Conservation (phyloP, 2,329 filamentous ascomycete genomes). For the Stagonosporopsis cucurbitacearum region DNA sequence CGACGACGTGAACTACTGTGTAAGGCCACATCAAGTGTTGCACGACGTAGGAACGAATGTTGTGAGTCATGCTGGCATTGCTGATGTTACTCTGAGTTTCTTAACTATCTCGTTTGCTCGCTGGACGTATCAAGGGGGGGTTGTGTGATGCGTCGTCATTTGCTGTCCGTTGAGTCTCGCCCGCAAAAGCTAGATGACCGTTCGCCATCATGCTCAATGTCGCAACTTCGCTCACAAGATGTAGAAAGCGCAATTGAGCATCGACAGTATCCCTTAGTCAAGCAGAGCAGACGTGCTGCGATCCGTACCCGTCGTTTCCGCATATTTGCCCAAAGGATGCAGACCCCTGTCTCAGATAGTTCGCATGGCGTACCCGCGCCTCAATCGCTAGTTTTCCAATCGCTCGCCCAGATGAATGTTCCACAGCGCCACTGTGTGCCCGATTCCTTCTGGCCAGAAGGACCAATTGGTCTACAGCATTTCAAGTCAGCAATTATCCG, state of each 20-base stretch:
- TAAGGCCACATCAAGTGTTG: background rate
- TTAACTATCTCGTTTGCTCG: background rate
- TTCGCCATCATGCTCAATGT: no score
- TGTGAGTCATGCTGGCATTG: background rate
- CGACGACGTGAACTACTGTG: background rate
- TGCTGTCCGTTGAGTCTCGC: background rate
- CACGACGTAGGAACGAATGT: background rate
- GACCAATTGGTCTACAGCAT: constrained; percentile 72
- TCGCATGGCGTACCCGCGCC: constrained; percentile 15
- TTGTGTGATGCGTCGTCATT: background rate
- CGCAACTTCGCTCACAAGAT: background rate
- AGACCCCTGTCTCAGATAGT: background rate
- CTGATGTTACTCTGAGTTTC: background rate
- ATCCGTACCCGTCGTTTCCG: background rate
- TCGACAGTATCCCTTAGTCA: background rate
- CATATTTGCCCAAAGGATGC: background rate
- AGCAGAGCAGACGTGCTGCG: background rate
- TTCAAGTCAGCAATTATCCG: constrained; percentile 4
- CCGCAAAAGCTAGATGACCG: background rate
- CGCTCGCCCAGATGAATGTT: constrained; percentile 77
- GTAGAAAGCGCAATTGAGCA: background rate
- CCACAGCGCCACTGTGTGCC: constrained; percentile 86
- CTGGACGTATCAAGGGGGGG: background rate
- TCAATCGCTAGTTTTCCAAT: constrained; percentile 58
- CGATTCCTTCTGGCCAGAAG: constrained; percentile 82